Conservation (phyloP, 2,329 filamentous ascomycete genomes). For the Trichophyton schoenleinii region DNA sequence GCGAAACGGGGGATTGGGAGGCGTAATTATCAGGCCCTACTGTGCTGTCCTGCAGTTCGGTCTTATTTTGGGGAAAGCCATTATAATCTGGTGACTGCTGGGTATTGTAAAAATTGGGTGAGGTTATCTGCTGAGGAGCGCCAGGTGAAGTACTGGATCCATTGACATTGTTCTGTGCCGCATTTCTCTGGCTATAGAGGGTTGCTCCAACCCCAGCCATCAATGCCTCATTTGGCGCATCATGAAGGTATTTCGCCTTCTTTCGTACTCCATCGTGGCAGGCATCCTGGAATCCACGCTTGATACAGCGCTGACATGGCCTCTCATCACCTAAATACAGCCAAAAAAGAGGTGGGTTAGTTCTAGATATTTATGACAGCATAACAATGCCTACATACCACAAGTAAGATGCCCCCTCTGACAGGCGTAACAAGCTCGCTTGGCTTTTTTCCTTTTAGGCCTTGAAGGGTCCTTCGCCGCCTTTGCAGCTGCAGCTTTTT, state of each 20-base stretch:
- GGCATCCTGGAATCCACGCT: constrained; percentile 75
- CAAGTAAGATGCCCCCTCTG: constrained; percentile 95
- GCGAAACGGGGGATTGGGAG: constrained; percentile 62
- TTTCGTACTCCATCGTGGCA: constrained; percentile 96
- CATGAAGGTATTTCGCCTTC: constrained; percentile 97
- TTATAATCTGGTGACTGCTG: constrained; percentile 23
- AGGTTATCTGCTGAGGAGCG: constrained; percentile 22
- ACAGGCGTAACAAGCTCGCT: constrained; percentile 90
- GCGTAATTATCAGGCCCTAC: constrained; percentile 44
- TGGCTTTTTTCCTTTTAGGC: constrained; percentile 87
- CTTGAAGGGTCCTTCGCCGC: constrained; percentile 74
- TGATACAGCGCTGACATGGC: constrained; percentile 87
- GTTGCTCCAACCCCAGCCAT: constrained; percentile 72
- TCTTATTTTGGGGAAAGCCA: constrained; percentile 29
- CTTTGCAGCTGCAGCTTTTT: constrained; percentile 37
- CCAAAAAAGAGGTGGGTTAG: background rate
- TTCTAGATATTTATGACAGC: background rate
- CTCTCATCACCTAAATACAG: constrained; percentile 67
- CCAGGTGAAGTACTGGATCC: constrained; percentile 20
- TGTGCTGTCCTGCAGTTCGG: constrained; percentile 33
- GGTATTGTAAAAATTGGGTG: constrained; percentile 36
- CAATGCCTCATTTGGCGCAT: constrained; percentile 79
- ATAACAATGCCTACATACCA: constrained; percentile 54
- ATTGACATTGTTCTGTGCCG: constrained; percentile 22
- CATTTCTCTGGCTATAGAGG: constrained; percentile 38